Conservation (phyloP, 495 filamentous ascomycete species). For the Penicillium malachiteum region DNA sequence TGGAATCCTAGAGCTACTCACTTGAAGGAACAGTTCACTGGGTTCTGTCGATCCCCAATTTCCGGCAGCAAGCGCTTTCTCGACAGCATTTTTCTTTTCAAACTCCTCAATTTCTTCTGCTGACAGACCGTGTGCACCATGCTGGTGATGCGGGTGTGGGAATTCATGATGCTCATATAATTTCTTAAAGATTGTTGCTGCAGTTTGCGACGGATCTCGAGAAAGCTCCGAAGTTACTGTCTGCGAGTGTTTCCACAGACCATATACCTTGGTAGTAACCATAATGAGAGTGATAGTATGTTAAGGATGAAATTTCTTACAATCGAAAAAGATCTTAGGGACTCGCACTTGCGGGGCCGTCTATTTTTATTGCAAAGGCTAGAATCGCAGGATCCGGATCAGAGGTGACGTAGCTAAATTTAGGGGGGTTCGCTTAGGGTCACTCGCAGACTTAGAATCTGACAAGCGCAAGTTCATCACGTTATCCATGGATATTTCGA, state of each 20-base stretch:
- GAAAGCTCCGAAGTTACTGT: constrained; percentile 4
- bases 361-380: background rate
- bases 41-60: constrained; percentile 64
- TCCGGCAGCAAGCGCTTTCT: constrained; percentile 58
- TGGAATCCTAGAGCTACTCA: constrained; percentile 13
- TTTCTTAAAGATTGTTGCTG: background rate
- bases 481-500: too few species aligned
- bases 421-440: background rate
- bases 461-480: background rate
- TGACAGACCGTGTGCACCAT: constrained; percentile 1
- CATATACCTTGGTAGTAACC: constrained; percentile 5
- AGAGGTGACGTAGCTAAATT: background rate
- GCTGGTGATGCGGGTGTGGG: background rate
- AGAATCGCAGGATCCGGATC: too few species aligned
- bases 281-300: background rate
- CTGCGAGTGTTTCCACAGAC: constrained; percentile 1
- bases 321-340: background rate
- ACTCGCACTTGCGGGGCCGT: background rate
- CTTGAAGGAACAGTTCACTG: constrained; percentile 65
- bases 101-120: constrained; percentile 19
- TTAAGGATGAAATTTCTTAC: too few species aligned
- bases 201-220: background rate
- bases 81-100: constrained; percentile 40
- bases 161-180: constrained; percentile 1
- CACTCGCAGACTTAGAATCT: background rate